Evolutionary conservation across 106 monocot species (phyloP).

Genomic region (Triglochin maritima): DNA sequence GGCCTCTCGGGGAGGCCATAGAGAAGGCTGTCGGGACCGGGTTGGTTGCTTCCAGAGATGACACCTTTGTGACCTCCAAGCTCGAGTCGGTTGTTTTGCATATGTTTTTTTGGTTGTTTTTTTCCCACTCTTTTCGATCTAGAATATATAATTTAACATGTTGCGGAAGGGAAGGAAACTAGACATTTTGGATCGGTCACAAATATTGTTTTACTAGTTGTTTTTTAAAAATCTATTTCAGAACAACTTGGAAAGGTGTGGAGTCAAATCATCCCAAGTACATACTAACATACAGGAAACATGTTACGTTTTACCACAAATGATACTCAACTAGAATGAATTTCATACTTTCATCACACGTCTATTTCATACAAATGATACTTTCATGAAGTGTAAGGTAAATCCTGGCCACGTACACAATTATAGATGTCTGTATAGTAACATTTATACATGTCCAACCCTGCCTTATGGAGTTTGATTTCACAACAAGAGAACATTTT

Average conservation of each 20-base stretch:
- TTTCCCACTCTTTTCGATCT: neutral
- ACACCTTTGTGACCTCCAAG: constrained; percentile 56
- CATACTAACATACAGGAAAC: too few relatives aligned
- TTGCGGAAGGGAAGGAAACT: neutral
- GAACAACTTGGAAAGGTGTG: too few relatives aligned
- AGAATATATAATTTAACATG: neutral
- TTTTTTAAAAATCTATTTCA: too few relatives aligned
- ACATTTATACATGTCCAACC: neutral
- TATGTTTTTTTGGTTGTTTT: neutral
- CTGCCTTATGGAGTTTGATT: neutral
- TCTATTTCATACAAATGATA: neutral
- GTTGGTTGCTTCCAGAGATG: constrained; percentile 24
- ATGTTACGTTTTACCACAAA: too few relatives aligned
- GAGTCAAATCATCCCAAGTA: too few relatives aligned
- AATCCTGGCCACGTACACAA: neutral
- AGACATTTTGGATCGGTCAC: too few relatives aligned
- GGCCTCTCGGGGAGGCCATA: constrained; percentile 32
- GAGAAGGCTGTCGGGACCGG: neutral
- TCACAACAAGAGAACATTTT: too few relatives aligned
- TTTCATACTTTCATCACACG: too few relatives aligned
- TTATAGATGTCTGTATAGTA: neutral
- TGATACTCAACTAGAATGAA: too few relatives aligned
- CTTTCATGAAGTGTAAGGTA: neutral
- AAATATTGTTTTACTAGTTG: too few relatives aligned
- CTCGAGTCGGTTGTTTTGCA: constrained; percentile 12